Evolutionary conservation across 768 basidiomycete genomes (phyloP).

Genomic region (Trametes gibbosa): DNA sequence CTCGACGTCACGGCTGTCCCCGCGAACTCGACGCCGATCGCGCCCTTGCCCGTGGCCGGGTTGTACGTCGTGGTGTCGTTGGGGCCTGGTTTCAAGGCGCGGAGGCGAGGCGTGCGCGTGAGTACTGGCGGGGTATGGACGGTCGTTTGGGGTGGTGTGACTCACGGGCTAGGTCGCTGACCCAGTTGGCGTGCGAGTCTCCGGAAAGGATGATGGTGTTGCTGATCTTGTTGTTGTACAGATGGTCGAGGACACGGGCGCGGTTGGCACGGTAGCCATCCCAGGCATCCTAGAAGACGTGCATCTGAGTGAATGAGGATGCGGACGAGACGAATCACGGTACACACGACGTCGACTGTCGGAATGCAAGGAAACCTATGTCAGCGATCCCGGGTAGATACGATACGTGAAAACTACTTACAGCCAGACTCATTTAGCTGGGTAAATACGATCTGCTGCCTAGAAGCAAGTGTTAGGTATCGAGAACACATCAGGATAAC

Average conservation of each 20-base stretch:
- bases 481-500: background rate
- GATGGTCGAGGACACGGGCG: slow-evolving; percentile 46
- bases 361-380: background rate
- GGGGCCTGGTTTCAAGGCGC: slow-evolving; percentile 34
- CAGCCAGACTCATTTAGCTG: slow-evolving; percentile 42
- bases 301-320: background rate
- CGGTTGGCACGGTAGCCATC: slow-evolving; percentile 59
- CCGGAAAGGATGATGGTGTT: slow-evolving; percentile 60
- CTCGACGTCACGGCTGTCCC: slow-evolving; percentile 56
- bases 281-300: slow-evolving; percentile 48
- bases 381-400: background rate
- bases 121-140: too few relatives aligned
- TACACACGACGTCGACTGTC: slow-evolving; percentile 28
- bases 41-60: slow-evolving; percentile 45
- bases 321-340: background rate
- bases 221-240: slow-evolving; percentile 48
- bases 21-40: slow-evolving; percentile 59
- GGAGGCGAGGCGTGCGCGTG: background rate
- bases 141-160: too few relatives aligned
- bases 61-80: slow-evolving; percentile 49
- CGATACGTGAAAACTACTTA: slow-evolving; percentile 21
- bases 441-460: slow-evolving; percentile 58
- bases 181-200: slow-evolving; percentile 63
- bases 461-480: slow-evolving; percentile 14
- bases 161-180: slow-evolving; percentile 53